Evolutionary conservation across 495 filamentous ascomycete species (phyloP).

Genomic region (Tirmania nivea): DNA sequence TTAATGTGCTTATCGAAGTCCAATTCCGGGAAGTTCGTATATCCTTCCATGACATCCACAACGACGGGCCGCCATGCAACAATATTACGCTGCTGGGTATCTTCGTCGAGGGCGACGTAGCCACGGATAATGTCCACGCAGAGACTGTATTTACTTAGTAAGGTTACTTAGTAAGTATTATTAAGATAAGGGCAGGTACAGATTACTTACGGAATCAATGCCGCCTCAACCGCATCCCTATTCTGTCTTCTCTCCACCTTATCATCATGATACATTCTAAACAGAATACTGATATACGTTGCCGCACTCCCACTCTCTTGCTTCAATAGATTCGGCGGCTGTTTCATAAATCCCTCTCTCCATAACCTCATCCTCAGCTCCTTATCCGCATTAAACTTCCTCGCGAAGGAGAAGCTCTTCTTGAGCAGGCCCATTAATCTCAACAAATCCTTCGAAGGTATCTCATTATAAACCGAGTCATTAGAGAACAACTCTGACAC

Average conservation of each 20-base stretch:
- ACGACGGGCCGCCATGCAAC: slow-evolving; percentile 92
- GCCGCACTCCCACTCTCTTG: slow-evolving; percentile 83
- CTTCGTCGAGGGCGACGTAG: slow-evolving; percentile 69
- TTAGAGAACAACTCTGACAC: slow-evolving; percentile 97
- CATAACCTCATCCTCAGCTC: slow-evolving; percentile 84
- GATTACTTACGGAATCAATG: slow-evolving; percentile 56
- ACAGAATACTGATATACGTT: slow-evolving; percentile 81
- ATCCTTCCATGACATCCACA: slow-evolving; percentile 92
- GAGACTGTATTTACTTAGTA: slow-evolving; percentile 28
- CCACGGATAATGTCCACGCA: slow-evolving; percentile 78
- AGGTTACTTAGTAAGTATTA: background rate
- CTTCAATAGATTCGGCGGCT: slow-evolving; percentile 94
- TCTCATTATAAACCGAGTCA: slow-evolving; percentile 80
- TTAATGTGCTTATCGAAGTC: slow-evolving; percentile 61
- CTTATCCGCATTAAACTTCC: slow-evolving; percentile 92
- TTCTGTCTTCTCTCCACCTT: slow-evolving; percentile 58
- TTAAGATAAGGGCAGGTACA: background rate
- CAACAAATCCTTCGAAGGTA: slow-evolving; percentile 69
- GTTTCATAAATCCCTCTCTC: slow-evolving; percentile 98
- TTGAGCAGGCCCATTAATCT: slow-evolving; percentile 85
- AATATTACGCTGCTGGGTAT: slow-evolving; percentile 87
- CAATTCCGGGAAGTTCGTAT: slow-evolving; percentile 62
- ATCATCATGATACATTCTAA: slow-evolving; percentile 91
- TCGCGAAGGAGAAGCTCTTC: slow-evolving; percentile 85
- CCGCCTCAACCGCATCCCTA: slow-evolving; percentile 61